Conservation (phyloP, 164 flowering plant genomes). For the Piper betle region DNA sequence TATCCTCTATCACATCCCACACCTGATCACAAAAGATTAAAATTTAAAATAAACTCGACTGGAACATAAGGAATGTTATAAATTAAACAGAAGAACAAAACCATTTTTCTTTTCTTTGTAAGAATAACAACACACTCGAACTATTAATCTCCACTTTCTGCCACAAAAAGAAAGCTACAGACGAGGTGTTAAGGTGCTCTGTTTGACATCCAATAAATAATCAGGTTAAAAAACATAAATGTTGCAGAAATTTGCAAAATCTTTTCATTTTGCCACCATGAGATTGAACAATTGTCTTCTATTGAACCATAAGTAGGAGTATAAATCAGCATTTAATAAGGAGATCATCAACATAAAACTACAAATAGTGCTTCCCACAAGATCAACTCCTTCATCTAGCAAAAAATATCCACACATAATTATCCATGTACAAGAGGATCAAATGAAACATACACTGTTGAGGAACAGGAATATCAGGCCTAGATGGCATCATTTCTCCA, state of each 20-base stretch:
- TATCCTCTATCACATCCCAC: constrained; percentile 85
- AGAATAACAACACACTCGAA: not conserved
- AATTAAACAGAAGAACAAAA: not conserved
- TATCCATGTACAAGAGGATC: constrained; percentile 8
- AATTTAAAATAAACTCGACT: not conserved
- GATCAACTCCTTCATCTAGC: not conserved
- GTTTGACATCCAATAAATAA: not conserved
- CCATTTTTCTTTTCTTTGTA: not conserved
- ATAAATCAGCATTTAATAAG: not conserved
- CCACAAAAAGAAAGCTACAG: too few relatives aligned
- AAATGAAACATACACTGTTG: constrained; percentile 52
- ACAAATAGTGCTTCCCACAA: not conserved
- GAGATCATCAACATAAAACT: not conserved
- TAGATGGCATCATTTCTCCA: constrained; percentile 90
- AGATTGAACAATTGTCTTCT: not conserved
- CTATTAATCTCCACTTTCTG: not conserved
- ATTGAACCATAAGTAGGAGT: not conserved
- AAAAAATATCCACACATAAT: not conserved
- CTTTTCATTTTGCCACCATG: not conserved
- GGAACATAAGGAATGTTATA: not conserved
- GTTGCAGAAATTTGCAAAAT: not conserved
- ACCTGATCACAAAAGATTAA: constrained; percentile 33
- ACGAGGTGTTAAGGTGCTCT: not conserved
- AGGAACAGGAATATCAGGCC: constrained; percentile 41
- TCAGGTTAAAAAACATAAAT: not conserved